Conservation (phyloP, 176 grass and related monocot genomes). For the Oryza punctata region DNA sequence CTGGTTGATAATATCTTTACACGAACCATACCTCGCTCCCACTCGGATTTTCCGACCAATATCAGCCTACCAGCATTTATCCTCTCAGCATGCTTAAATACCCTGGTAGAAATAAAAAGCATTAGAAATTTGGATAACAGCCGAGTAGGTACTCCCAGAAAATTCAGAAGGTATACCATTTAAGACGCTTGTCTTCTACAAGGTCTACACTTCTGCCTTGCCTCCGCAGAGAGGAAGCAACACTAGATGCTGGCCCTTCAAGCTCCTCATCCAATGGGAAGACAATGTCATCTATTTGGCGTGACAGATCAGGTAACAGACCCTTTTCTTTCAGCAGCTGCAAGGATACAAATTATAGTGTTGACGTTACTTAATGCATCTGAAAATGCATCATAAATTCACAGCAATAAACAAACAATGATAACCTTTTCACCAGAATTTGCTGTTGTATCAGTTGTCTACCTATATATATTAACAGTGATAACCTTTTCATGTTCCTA, state of each 20-base stretch:
- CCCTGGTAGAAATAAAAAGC: conserved; percentile 49
- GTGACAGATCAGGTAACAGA: conserved; percentile 61
- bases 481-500: conserved; percentile 1
- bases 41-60: conserved; percentile 90
- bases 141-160: background rate
- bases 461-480: too few species aligned
- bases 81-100: conserved; percentile 91
- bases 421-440: background rate
- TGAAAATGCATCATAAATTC: background rate
- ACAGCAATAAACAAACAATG: background rate
- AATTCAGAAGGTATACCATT: conserved; percentile 56
- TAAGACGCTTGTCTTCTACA: conserved; percentile 80
- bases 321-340: conserved; percentile 87
- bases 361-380: background rate
- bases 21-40: conserved; percentile 79
- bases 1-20: conserved; percentile 85
- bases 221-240: conserved; percentile 63
- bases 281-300: conserved; percentile 77
- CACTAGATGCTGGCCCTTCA: conserved; percentile 60
- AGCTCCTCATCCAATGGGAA: conserved; percentile 80
- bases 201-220: conserved; percentile 75
- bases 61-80: conserved; percentile 84
- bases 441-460: too few species aligned
- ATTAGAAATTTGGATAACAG: conserved; percentile 7
- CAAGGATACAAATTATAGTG: conserved; percentile 23